phyloP scores from a whole-genome alignment of 2,329 filamentous ascomycete species.

The Monosporascus sp. region DNA sequence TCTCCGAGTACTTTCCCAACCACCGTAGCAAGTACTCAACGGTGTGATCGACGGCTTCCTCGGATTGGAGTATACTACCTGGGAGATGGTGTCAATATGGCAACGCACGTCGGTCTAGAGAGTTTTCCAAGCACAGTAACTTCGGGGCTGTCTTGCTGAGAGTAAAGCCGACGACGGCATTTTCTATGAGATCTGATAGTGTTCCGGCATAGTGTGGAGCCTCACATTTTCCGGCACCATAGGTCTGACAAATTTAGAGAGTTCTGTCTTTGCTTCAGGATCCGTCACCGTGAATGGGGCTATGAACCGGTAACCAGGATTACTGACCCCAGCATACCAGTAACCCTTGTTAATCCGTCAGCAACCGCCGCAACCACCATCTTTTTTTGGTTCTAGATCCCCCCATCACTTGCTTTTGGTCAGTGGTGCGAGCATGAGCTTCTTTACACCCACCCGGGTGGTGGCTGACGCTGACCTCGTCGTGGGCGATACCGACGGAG shows the following conservation, averaged over 20 bases:
- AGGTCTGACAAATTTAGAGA: too few relatives aligned
- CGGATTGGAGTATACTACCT: conserved; percentile 20
- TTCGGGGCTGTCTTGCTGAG: not conserved
- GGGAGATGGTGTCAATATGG: not conserved
- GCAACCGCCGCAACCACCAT: not conserved
- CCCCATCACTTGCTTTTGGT: conserved; percentile 22
- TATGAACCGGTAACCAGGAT: conserved; percentile 35
- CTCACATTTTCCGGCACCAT: too few relatives aligned
- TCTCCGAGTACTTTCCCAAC: conserved; percentile 13
- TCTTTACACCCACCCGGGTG: conserved; percentile 35
- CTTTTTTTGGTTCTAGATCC: not conserved
- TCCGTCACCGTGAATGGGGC: conserved; percentile 34
- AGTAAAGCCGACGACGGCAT: conserved; percentile 28
- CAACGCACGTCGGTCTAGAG: not conserved
- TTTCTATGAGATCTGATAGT: too few relatives aligned
- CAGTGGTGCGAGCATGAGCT: conserved; percentile 28
- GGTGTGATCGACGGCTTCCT: conserved; percentile 11
- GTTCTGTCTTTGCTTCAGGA: conserved; percentile 28
- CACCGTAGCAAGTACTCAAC: conserved; percentile 12
- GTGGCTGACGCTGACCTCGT: conserved; percentile 39
- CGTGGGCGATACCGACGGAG: conserved; percentile 38
- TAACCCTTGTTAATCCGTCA: conserved; percentile 9
- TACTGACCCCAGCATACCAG: conserved; percentile 30
- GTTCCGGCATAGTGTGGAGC: too few relatives aligned
- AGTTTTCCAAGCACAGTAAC: not conserved